phyloP scores from a whole-genome alignment of 495 filamentous ascomycete genomes.

The Coniosporium apollinis region DNA sequence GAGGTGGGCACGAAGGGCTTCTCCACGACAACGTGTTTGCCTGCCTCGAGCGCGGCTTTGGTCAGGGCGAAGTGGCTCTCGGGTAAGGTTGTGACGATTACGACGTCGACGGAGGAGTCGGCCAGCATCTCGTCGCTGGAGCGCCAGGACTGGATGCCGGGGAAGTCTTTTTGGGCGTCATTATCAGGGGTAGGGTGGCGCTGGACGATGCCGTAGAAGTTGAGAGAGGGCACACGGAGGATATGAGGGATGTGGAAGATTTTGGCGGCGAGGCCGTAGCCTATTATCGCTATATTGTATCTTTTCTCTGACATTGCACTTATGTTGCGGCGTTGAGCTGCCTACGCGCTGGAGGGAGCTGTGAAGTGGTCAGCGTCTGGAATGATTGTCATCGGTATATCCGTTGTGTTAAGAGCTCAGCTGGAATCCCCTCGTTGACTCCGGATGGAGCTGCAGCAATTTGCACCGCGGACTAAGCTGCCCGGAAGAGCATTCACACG shows the following conservation, averaged over 20 bases:
- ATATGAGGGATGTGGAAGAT: conserved; percentile 86
- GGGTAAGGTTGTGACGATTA: conserved; percentile 61
- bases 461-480: too few relatives aligned
- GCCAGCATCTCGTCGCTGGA: conserved; percentile 43
- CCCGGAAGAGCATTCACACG: too few relatives aligned
- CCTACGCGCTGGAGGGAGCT: too few relatives aligned
- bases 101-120: conserved; percentile 49
- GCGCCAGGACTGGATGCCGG: conserved; percentile 45
- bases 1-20: conserved; percentile 73
- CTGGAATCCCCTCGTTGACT: too few relatives aligned
- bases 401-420: too few relatives aligned
- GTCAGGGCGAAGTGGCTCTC: conserved; percentile 53
- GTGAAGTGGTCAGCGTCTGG: too few relatives aligned
- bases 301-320: conserved; percentile 32
- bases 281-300: conserved; percentile 43
- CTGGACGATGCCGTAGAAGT: conserved; percentile 65
- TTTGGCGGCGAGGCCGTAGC: conserved; percentile 70
- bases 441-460: too few relatives aligned
- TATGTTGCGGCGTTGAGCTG: too few relatives aligned
- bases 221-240: conserved; percentile 41
- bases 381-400: too few relatives aligned
- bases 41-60: conserved; percentile 48
- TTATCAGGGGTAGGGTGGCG: conserved; percentile 48
- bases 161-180: conserved; percentile 50
- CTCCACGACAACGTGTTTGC: conserved; percentile 77